These are phyloP conservation scores for Allium cepa DNA, from an alignment of 106 monocot species.

Conservation along the genomic window DNA sequence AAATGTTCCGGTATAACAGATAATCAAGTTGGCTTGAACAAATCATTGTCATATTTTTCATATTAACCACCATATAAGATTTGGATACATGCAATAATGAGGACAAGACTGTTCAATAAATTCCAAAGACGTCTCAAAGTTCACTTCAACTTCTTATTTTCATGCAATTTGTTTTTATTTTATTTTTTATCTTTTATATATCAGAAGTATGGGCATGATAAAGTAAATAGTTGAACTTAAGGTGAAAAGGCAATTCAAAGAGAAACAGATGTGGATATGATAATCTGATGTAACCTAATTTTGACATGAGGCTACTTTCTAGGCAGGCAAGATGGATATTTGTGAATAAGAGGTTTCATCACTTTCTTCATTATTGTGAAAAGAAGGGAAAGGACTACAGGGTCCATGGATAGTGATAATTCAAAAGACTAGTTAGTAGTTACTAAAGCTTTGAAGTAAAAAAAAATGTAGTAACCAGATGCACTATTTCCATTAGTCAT, in stretches of 20 bases:
- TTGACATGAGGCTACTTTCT: slow-evolving; percentile 2
- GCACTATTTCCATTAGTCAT: not conserved
- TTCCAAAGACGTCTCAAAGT: not conserved
- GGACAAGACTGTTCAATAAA: not conserved
- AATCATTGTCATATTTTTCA: not conserved
- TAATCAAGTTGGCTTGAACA: not conserved
- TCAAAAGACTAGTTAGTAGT: not conserved
- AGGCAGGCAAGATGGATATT: not conserved
- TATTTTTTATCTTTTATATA: no score
- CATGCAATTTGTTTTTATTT: not conserved
- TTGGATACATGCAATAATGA: not conserved
- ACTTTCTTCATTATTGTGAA: not conserved
- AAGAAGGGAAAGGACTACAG: not conserved
- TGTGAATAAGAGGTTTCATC: not conserved
- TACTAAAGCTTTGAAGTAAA: not conserved
- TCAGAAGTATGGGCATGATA: not conserved
- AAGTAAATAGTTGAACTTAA: not conserved
- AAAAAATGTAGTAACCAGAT: not conserved
- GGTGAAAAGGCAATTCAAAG: not conserved
- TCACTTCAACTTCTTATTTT: not conserved
- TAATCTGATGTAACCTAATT: slow-evolving; percentile 1
- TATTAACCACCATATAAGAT: not conserved
- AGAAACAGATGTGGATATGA: not conserved
- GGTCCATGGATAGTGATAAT: not conserved
- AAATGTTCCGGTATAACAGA: not conserved